Conservation (phyloP, 768 basidiomycete species). For the Suillus americanus region DNA sequence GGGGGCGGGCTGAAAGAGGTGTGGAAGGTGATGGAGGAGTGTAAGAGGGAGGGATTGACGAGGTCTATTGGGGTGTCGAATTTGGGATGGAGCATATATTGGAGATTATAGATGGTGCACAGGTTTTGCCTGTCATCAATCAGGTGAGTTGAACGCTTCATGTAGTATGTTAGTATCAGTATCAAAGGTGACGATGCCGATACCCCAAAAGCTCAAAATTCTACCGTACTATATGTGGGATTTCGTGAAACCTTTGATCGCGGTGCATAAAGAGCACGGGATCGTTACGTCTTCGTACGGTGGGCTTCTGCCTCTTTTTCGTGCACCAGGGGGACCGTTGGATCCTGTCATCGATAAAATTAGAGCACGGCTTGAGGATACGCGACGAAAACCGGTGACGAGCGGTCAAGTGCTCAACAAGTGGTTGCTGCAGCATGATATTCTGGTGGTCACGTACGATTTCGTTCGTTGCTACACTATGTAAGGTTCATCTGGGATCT, state of each 20-base stretch:
- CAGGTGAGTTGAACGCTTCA: constrained; percentile 41
- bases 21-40: constrained; percentile 60
- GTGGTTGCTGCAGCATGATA: constrained; percentile 15
- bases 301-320: constrained; percentile 31
- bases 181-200: not conserved
- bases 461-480: not conserved
- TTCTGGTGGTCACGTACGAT: constrained; percentile 3
- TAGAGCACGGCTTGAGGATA: constrained; percentile 13
- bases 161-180: not conserved
- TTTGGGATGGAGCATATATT: constrained; percentile 53
- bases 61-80: constrained; percentile 68
- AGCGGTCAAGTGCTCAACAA: constrained; percentile 17
- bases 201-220: constrained; percentile 50
- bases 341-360: constrained; percentile 30
- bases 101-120: constrained; percentile 46
- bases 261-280: constrained; percentile 21
- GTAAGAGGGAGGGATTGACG: constrained; percentile 36
- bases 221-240: constrained; percentile 61
- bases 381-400: constrained; percentile 17
- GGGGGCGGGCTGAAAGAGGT: constrained; percentile 27
- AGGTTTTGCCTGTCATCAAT: constrained; percentile 65
- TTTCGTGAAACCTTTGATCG: constrained; percentile 20
- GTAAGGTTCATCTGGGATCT: not conserved
- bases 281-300: constrained; percentile 31
- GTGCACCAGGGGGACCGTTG: constrained; percentile 29